Evolutionary conservation across 75 land plant genomes (phyloP).

Genomic region (Pseudotsuga menziesii): DNA sequence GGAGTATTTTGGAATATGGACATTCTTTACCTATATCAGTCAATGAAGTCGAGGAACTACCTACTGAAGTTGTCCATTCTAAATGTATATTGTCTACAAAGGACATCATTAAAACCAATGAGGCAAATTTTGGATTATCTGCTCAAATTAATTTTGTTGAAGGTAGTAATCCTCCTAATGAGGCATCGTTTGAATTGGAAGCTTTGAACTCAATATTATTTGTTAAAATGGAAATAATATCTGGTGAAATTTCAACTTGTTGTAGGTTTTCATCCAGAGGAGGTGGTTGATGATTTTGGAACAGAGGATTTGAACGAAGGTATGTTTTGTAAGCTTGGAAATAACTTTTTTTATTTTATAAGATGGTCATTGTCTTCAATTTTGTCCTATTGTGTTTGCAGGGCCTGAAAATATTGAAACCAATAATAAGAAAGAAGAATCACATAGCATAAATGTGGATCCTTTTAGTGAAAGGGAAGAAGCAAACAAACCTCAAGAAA

Average conservation of each 20-base stretch:
- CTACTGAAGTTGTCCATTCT: neutral
- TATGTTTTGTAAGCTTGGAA: neutral
- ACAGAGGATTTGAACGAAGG: neutral
- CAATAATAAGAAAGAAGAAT: neutral
- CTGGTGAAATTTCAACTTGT: neutral
- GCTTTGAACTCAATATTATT: neutral
- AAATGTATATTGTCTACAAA: neutral
- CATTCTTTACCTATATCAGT: neutral
- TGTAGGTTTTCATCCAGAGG: neutral
- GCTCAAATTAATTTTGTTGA: neutral
- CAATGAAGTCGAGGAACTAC: neutral
- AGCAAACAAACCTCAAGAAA: neutral
- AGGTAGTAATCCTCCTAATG: neutral
- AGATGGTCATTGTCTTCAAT: neutral
- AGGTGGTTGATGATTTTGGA: neutral
- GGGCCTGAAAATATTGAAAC: slow-evolving; percentile 4
- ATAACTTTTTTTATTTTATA: neutral
- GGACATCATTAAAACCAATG: neutral
- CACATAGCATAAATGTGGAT: neutral
- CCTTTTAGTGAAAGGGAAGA: neutral
- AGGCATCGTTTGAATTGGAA: neutral
- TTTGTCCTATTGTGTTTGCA: neutral
- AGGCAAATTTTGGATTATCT: neutral
- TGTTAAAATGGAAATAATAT: neutral
- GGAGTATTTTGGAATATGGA: neutral